Evolutionary conservation across 1,284 basidiomycete species (phyloP).

Genomic region (Prillingera fragicola): DNA sequence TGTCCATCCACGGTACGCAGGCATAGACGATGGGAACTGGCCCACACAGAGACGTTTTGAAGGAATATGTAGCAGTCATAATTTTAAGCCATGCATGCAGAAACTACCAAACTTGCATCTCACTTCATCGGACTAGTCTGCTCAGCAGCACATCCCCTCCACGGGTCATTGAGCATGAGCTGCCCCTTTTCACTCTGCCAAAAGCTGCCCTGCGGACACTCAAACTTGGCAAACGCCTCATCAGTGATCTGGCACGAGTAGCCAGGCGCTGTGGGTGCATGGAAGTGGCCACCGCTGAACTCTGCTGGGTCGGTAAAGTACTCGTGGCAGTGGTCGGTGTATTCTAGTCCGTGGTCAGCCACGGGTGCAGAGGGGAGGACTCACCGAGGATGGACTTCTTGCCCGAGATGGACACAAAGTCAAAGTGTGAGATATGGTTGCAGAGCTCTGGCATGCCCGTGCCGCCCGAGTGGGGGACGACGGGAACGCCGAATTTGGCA

Average conservation of each 20-base stretch:
- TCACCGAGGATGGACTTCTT: constrained; percentile 50
- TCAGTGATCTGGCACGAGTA: constrained; percentile 26
- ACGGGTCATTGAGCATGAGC: constrained; percentile 26
- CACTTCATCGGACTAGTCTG: constrained; percentile 26
- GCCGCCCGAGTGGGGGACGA: constrained; percentile 85
- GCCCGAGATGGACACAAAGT: constrained; percentile 83
- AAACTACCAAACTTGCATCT: background rate
- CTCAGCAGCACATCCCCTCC: constrained; percentile 18
- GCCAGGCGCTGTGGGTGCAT: constrained; percentile 21
- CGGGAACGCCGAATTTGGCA: constrained; percentile 72
- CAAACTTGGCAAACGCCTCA: constrained; percentile 21
- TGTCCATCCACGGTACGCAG: no score
- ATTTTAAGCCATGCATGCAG: background rate
- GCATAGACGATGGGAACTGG: no score
- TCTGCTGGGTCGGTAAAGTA: constrained; percentile 20
- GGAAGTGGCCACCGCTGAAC: constrained; percentile 20
- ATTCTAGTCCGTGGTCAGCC: constrained; percentile 12
- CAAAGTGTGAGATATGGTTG: constrained; percentile 57
- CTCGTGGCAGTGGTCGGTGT: constrained; percentile 30
- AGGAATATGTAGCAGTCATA: no score
- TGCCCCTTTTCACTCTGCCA: constrained; percentile 26
- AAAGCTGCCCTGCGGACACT: constrained; percentile 22
- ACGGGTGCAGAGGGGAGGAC: background rate
- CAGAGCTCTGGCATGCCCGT: constrained; percentile 20
- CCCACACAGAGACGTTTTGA: no score